Conservation (phyloP, 2,329 filamentous ascomycete species). For the Arthrobotrys megalospora region DNA sequence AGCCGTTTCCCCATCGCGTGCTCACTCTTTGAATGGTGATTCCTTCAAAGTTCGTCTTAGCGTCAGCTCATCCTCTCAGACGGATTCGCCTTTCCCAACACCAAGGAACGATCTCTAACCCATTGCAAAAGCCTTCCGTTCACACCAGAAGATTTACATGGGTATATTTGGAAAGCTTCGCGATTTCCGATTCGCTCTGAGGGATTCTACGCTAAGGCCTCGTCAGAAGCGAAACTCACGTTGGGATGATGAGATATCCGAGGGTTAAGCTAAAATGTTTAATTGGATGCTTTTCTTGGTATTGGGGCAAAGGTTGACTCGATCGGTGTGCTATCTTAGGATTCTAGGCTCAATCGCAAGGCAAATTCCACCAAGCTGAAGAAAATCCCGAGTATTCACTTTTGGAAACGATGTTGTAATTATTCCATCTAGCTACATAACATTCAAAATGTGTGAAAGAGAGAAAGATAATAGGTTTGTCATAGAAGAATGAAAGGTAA, state of each 20-base stretch:
- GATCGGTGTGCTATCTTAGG: slow-evolving; percentile 23
- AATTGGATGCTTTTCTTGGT: slow-evolving; percentile 39
- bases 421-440: slow-evolving; percentile 47
- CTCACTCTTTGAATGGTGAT: background rate
- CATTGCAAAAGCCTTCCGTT: slow-evolving; percentile 16
- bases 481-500: slow-evolving; percentile 8
- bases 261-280: slow-evolving; percentile 34
- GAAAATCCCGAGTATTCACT: slow-evolving; percentile 8
- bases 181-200: slow-evolving; percentile 57
- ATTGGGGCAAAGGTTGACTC: slow-evolving; percentile 13
- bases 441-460: slow-evolving; percentile 22
- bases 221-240: slow-evolving; percentile 9
- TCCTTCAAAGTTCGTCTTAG: slow-evolving; percentile 9
- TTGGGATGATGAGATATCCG: slow-evolving; percentile 47
- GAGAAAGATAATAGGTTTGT: slow-evolving; percentile 14
- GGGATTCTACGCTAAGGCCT: slow-evolving; percentile 22
- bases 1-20: slow-evolving; percentile 12
- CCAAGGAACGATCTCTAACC: slow-evolving; percentile 20
- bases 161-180: slow-evolving; percentile 48
- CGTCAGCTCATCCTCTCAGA: slow-evolving; percentile 38
- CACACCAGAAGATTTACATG: slow-evolving; percentile 29
- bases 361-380: slow-evolving; percentile 37
- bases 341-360: slow-evolving; percentile 44
- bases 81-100: slow-evolving; percentile 29
- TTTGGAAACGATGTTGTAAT: slow-evolving; percentile 44